These are phyloP conservation scores for Penicillium janthinellum DNA, from an alignment of 2,329 filamentous ascomycete species.

Conservation along the genomic window DNA sequence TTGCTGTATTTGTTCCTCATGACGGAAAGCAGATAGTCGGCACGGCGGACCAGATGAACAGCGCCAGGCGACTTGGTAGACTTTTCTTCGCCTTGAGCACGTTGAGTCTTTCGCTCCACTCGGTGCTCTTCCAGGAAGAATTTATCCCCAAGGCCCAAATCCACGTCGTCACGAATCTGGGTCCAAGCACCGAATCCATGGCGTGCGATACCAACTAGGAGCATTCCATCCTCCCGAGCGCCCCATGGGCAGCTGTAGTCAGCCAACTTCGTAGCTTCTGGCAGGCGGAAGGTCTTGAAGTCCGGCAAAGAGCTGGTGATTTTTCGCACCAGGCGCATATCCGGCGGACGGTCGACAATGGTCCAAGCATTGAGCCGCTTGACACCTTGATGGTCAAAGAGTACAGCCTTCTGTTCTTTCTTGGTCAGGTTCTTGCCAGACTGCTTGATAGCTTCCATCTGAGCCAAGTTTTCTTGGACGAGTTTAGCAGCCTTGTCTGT, in stretches of 20 bases:
- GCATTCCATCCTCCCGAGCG: slow-evolving; percentile 92
- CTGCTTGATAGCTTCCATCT: slow-evolving; percentile 65
- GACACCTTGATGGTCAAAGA: slow-evolving; percentile 91
- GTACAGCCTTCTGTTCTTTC: slow-evolving; percentile 95
- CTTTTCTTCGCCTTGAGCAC: slow-evolving; percentile 62
- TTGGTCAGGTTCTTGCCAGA: slow-evolving; percentile 84
- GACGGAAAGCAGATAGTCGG: slow-evolving; percentile 94
- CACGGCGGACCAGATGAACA: slow-evolving; percentile 90
- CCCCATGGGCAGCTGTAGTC: slow-evolving; percentile 93
- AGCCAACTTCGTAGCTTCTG: slow-evolving; percentile 88
- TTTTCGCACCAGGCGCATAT: slow-evolving; percentile 80
- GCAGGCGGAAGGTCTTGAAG: slow-evolving; percentile 77
- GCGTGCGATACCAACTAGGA: slow-evolving; percentile 86
- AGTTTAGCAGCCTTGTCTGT: slow-evolving; percentile 70
- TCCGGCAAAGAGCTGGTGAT: slow-evolving; percentile 67
- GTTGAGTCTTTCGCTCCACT: slow-evolving; percentile 96
- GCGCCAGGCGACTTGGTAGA: slow-evolving; percentile 83
- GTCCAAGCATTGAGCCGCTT: slow-evolving; percentile 97
- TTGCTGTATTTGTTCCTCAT: slow-evolving; percentile 84
- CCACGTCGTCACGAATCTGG: slow-evolving; percentile 86
- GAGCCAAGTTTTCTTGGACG: slow-evolving; percentile 70
- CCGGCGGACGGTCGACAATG: slow-evolving; percentile 84
- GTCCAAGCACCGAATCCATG: slow-evolving; percentile 97
- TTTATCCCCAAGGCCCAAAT: slow-evolving; percentile 83
- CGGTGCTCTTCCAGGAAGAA: slow-evolving; percentile 96